phyloP scores from a whole-genome alignment of 2,329 filamentous ascomycete species.

The Claviceps capensis region DNA sequence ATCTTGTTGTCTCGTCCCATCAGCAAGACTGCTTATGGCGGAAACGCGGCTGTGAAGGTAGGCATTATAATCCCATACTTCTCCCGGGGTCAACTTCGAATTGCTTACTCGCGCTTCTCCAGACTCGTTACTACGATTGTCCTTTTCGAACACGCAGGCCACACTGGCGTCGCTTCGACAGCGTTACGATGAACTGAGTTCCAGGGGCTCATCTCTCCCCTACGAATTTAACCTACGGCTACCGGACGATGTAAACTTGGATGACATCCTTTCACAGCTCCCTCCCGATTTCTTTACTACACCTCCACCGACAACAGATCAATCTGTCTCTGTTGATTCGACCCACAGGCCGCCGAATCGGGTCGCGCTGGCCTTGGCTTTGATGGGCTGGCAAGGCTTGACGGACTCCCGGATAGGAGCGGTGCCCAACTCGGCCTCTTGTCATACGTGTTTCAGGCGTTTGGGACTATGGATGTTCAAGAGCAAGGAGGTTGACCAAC shows the following conservation, averaged over 20 bases:
- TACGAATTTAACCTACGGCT: conserved; percentile 49
- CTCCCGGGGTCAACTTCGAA: neutral
- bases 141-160: conserved; percentile 45
- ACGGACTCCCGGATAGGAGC: conserved; percentile 39
- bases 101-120: neutral
- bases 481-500: conserved; percentile 50
- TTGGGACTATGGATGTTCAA: conserved; percentile 92
- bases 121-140: conserved; percentile 48
- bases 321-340: conserved; percentile 14
- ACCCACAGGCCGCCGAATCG: conserved; percentile 31
- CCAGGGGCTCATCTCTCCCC: conserved; percentile 40
- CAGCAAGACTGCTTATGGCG: conserved; percentile 76
- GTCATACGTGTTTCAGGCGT: conserved; percentile 74
- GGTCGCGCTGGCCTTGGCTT: conserved; percentile 52
- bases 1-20: conserved; percentile 62
- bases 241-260: conserved; percentile 36
- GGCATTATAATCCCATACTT: conserved; percentile 7
- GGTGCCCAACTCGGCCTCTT: conserved; percentile 62
- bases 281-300: conserved; percentile 40
- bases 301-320: conserved; percentile 19
- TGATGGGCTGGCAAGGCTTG: conserved; percentile 65
- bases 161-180: conserved; percentile 44
- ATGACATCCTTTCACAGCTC: conserved; percentile 35
- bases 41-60: conserved; percentile 75
- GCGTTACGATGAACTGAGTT: conserved; percentile 51